phyloP scores from a whole-genome alignment of 2,329 filamentous ascomycete species.

The Aschersonia sp. region DNA sequence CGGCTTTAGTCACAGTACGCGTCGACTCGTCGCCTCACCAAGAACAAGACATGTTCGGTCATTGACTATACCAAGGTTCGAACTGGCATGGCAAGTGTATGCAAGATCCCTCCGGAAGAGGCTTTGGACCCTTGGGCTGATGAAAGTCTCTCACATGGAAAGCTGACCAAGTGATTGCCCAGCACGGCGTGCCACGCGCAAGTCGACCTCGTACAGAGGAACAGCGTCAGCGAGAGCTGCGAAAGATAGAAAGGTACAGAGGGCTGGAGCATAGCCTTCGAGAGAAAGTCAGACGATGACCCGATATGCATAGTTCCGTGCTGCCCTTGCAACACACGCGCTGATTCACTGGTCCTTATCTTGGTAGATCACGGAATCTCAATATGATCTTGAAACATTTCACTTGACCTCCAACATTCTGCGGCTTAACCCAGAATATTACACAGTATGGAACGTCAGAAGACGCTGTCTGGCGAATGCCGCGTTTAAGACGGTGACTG shows the following conservation, averaged over 20 bases:
- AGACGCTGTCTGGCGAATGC: slow-evolving; percentile 50
- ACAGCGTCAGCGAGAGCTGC: slow-evolving; percentile 51
- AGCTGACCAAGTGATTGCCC: slow-evolving; percentile 1
- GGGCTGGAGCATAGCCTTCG: slow-evolving; percentile 51
- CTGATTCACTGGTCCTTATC: background rate
- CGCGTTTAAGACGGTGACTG: background rate
- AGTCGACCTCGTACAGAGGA: slow-evolving; percentile 45
- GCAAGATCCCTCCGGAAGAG: too few relatives aligned
- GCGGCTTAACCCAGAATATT: slow-evolving; percentile 72
- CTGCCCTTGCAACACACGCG: background rate
- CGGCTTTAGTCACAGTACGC: too few relatives aligned
- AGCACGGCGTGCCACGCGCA: slow-evolving; percentile 56
- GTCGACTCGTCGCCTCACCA: too few relatives aligned
- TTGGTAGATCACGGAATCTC: background rate
- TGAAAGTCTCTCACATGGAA: background rate
- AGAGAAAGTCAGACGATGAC: slow-evolving; percentile 2
- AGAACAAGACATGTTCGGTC: too few relatives aligned
- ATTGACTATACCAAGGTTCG: too few relatives aligned
- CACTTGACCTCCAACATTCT: slow-evolving; percentile 45
- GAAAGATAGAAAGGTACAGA: slow-evolving; percentile 59
- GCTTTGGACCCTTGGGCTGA: too few relatives aligned
- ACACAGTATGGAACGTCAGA: slow-evolving; percentile 83
- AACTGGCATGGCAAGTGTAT: too few relatives aligned
- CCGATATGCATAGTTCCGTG: background rate
- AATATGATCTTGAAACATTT: slow-evolving; percentile 3